Evolutionary conservation across 1,139 yeast species (phyloP).

Genomic region (Kurtzmaniella quercitrusa): DNA sequence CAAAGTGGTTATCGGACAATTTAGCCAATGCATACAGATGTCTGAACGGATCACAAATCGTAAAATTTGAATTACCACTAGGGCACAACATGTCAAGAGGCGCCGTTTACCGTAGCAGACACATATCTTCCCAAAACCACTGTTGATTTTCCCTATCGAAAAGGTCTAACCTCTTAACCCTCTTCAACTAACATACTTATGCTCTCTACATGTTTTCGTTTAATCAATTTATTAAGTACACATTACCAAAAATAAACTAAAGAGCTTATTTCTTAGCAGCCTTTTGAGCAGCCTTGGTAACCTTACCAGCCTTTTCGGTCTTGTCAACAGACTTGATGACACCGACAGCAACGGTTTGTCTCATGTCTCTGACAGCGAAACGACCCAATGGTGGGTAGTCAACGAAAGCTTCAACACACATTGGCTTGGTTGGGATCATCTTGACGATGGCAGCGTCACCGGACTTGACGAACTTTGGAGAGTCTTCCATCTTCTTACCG

Average conservation of each 20-base stretch:
- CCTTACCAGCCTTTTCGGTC: constrained; percentile 88
- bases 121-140: no score
- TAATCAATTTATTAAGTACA: constrained; percentile 1
- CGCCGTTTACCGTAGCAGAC: no score
- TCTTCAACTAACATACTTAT: no score
- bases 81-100: no score
- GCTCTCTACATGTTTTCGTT: neutral
- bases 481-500: constrained; percentile 80
- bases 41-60: no score
- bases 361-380: constrained; percentile 20
- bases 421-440: constrained; percentile 84
- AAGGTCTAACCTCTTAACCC: no score
- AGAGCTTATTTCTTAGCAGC: constrained; percentile 88
- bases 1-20: no score
- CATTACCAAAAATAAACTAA: constrained; percentile 10
- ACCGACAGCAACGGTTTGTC: constrained; percentile 20
- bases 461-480: constrained; percentile 83
- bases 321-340: constrained; percentile 18
- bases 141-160: no score
- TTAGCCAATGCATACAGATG: no score
- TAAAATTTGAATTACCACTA: no score
- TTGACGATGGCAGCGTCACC: constrained; percentile 76
- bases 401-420: constrained; percentile 89
- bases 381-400: constrained; percentile 44
- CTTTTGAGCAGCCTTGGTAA: constrained; percentile 99